A percentile compares a stretch with the other conserved stretches of the same genome.
phyloP scores from a whole-genome alignment of 2,329 filamentous ascomycete species.

The Alternaria alternata region DNA sequence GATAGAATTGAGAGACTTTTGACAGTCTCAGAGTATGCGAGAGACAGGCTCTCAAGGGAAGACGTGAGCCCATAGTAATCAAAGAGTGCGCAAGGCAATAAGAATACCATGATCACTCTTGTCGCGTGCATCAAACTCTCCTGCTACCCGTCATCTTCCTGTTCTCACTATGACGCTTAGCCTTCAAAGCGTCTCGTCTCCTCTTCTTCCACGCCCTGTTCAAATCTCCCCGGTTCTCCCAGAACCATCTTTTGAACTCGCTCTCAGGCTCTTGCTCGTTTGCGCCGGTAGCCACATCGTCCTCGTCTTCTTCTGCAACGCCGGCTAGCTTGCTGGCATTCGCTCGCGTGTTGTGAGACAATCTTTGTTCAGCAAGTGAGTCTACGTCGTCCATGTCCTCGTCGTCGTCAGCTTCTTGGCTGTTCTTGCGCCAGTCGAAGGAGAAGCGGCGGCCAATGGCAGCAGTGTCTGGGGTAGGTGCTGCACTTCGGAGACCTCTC shows the following conservation, averaged over 20 bases:
- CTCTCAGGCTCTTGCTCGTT: conserved; percentile 56
- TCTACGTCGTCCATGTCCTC: conserved; percentile 47
- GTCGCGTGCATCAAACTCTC: neutral
- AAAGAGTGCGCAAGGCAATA: neutral
- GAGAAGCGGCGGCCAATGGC: conserved; percentile 71
- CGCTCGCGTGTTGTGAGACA: conserved; percentile 43
- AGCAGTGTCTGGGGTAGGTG: conserved; percentile 93
- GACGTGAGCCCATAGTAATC: neutral
- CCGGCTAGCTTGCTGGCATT: conserved; percentile 33
- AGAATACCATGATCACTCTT: neutral
- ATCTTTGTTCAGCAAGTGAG: conserved; percentile 30
- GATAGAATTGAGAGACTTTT: neutral
- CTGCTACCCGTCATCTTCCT: conserved; percentile 52
- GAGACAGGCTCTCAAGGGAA: neutral
- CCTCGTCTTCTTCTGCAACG: conserved; percentile 40
- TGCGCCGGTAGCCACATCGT: conserved; percentile 20
- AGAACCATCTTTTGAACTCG: conserved; percentile 70
- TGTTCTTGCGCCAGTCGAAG: conserved; percentile 56
- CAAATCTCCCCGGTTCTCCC: conserved; percentile 58
- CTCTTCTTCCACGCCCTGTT: conserved; percentile 63
- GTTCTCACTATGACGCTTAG: conserved; percentile 67
- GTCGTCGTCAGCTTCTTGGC: conserved; percentile 56
- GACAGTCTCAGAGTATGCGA: neutral
- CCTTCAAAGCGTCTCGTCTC: conserved; percentile 67
- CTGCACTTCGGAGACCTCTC: conserved; percentile 81